Percentiles rank a stretch among this genome's conserved stretches.
Evolutionary conservation across 306 rosid genomes (phyloP).

Genomic region (Gastrolobium villosum): DNA sequence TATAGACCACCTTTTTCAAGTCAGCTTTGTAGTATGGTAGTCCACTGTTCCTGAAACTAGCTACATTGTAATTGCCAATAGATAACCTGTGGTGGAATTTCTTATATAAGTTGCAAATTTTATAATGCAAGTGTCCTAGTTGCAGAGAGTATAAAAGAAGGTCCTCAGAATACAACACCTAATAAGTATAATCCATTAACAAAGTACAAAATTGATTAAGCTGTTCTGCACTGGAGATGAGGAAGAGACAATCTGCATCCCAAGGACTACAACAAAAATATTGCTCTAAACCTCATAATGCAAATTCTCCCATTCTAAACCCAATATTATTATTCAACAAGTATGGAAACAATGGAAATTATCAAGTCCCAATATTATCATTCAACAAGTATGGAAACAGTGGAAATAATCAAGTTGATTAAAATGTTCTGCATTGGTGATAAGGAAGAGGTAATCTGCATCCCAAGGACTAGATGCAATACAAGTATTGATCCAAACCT

Average conservation of each 20-base stretch:
- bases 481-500: conserved; percentile 55
- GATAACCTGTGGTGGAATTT: background rate
- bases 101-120: background rate
- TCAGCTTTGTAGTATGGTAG: background rate
- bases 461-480: conserved; percentile 18
- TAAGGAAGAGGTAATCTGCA: conserved; percentile 43
- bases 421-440: conserved; percentile 44
- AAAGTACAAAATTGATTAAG: background rate
- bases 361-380: no score
- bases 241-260: conserved; percentile 44
- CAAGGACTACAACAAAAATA: background rate
- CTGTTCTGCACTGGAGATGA: background rate
- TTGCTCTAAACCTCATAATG: conserved; percentile 50
- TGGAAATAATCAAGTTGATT: conserved; percentile 3
- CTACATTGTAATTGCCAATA: background rate
- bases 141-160: background rate
- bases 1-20: background rate
- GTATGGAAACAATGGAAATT: no score
- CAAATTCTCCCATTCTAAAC: conserved; percentile 18
- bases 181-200: background rate
- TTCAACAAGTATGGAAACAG: background rate
- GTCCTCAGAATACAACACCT: background rate
- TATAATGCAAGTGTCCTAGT: no score
- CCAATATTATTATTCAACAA: no score
- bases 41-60: background rate